Evolutionary conservation across 306 rosid genomes (phyloP), one percentile per base, ranked within the genome.

Genomic region (Cucumis melo): DNA sequence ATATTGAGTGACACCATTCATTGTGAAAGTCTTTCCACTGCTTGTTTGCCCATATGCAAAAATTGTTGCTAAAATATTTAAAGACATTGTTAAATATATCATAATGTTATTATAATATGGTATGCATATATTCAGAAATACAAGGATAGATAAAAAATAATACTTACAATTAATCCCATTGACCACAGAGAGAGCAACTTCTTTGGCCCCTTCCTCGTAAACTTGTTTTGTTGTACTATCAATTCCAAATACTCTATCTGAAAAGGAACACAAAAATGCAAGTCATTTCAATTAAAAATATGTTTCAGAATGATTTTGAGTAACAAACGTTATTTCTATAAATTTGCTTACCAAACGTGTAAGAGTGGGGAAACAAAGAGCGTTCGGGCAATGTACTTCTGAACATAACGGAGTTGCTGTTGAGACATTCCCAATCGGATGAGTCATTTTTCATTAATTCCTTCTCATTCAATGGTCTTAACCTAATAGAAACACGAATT

Each of bases 21-120:
- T 91, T 51, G 98, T 91, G 85, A 91, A 92, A 8, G 98, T 94
- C 89, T 94, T 94, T 80, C 98, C 98, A 73, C 98, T 94, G 82
- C 97, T 91, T 48, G 98, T 94, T 87, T 90, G 98, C 32, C 97
- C 98, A 60, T 94, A 94, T 13, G 98, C 97, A 15, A 94, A 94
- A 84, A 91, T 85, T 79, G 93, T 87, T 27, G 89, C 98, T 91
- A 88, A 74, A 79, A 65, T 2, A 46, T 46, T 12, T 20, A 19
- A 51, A 66, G 21, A 2, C n/a, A 12, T 65, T 7, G 23, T 39
- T 53, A 11, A 48, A 53, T 64, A 64, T 17, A 50, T 63, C 27
- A 15, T 61, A 59, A 80, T 65, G 41, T 50, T 50, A 27, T 50
- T 50, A 27, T 57, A 34, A 20, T 62, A 59, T 34, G 53, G 2